These are phyloP conservation scores for Pythium sp. DNA, from an alignment of 352 stramenopile genomes.

Conservation along the genomic window DNA sequence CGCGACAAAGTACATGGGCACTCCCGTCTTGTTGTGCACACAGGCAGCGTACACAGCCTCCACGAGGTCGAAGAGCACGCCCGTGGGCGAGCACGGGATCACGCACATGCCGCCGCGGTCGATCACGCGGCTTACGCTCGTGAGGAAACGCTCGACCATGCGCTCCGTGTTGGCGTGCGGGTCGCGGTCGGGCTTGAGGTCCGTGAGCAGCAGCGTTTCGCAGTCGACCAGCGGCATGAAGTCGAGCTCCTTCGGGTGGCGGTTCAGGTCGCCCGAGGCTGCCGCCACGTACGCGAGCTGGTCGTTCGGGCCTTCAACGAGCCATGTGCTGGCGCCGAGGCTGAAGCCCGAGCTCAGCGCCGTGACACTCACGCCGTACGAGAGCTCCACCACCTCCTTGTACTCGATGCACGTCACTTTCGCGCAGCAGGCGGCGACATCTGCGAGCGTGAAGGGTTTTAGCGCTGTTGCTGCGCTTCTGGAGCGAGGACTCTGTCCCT, in stretches of 20 bases:
- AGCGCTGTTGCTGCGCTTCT: neutral
- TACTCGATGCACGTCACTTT: slow-evolving; percentile 61
- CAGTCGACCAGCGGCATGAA: slow-evolving; percentile 70
- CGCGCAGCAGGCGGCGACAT: slow-evolving; percentile 42
- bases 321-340: slow-evolving; percentile 68
- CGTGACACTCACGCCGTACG: slow-evolving; percentile 72
- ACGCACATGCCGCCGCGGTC: slow-evolving; percentile 71
- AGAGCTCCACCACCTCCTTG: slow-evolving; percentile 45
- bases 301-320: slow-evolving; percentile 68
- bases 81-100: slow-evolving; percentile 49
- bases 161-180: slow-evolving; percentile 67
- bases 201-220: slow-evolving; percentile 74
- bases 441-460: slow-evolving; percentile 33
- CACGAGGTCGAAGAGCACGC: slow-evolving; percentile 78
- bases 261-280: slow-evolving; percentile 79
- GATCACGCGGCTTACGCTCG: slow-evolving; percentile 50
- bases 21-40: slow-evolving; percentile 41
- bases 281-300: slow-evolving; percentile 71
- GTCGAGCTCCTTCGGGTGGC: slow-evolving; percentile 82
- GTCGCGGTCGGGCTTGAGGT: slow-evolving; percentile 73
- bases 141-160: slow-evolving; percentile 69
- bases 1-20: slow-evolving; percentile 71
- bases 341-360: slow-evolving; percentile 73
- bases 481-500: neutral
- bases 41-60: slow-evolving; percentile 63